Conservation (phyloP, 2,329 filamentous ascomycete genomes). For the Neofusicoccum ribis region DNA sequence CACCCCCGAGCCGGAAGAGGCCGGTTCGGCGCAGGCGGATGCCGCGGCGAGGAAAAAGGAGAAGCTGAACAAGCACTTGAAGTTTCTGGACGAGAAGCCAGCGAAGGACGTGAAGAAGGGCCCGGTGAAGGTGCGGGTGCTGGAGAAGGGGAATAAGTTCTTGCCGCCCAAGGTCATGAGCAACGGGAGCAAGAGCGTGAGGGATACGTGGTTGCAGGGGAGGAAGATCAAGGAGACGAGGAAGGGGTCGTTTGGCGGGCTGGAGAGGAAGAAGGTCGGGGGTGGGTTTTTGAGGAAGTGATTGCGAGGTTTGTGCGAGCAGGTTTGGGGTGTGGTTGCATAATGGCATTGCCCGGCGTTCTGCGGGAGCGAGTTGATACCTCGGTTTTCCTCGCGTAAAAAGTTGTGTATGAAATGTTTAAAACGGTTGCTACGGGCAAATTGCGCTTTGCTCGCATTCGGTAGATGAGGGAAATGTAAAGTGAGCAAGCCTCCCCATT, state of each 20-base stretch:
- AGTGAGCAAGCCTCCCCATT: too few species aligned
- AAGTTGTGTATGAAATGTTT: background rate
- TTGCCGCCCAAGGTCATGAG: constrained; percentile 46
- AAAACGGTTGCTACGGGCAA: too few species aligned
- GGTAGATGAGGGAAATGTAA: too few species aligned
- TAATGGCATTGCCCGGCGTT: background rate
- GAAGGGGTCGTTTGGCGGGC: constrained; percentile 12
- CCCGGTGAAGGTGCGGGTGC: constrained; percentile 50
- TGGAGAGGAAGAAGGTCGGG: constrained; percentile 33
- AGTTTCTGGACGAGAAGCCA: constrained; percentile 49
- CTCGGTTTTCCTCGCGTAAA: background rate
- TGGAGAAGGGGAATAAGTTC: constrained; percentile 44
- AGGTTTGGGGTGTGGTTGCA: background rate
- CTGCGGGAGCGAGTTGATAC: background rate
- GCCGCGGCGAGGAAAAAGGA: constrained; percentile 37
- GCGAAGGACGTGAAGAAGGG: constrained; percentile 54
- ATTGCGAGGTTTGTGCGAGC: background rate
- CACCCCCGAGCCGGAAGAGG: constrained; percentile 40
- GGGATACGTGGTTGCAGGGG: constrained; percentile 47
- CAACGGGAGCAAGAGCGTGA: constrained; percentile 35
- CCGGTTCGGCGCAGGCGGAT: constrained; percentile 34
- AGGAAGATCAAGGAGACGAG: constrained; percentile 33
- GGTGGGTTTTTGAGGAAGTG: constrained; percentile 31
- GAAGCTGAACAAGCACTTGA: constrained; percentile 49
- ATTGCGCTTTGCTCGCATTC: too few species aligned